Base-by-base conservation (phyloP, 805 yeast species). In the Brettanomyces anomalus region DNA sequence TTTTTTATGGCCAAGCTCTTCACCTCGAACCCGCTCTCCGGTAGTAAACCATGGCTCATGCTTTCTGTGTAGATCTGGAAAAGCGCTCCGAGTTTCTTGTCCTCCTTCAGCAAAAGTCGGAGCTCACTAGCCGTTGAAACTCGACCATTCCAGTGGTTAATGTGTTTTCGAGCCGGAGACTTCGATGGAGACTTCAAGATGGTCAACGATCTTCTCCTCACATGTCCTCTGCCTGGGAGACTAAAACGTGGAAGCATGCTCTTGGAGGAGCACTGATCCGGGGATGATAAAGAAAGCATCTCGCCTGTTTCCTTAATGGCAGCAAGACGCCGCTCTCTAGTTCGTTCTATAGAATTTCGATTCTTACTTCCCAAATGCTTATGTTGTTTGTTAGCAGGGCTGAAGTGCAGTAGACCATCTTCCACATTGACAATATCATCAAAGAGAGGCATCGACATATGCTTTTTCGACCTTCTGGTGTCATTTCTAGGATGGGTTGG, bases 1-100 rank as follows among this genome's bases (percentile, higher is more conserved):
- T 46, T 37, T 19, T 35, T 34, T 2, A 36, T 21, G 16, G 53
- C 48, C 20, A 60, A 37, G 2, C 51, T 50, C 17, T 37, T 39
- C n/a, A 53, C 49, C 30, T 14, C 33, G 32, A 39, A 44, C 1
- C 50, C 37, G 16, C 6, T 10, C n/a, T n/a, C 21, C 3, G 46
- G 41, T 7, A 14, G 14, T 13, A 39, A 38, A 6, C 6, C 33
- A 18, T 33, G 44, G 28, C 17, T 34, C 15, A 21, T 10, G 20
- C 21, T 49, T 20, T n/a, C 26, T 28, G 43, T 19, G 18, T 39
- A 28, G 19, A 37, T 31, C 15, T 33, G 30, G 16, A 39, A 41
- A 11, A 39, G 31, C 4, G 18, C 21, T 7, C 31, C 18, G 15
- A 42, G 32, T 36, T 43, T 40, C 17, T 13, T 20, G 39, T 32